phyloP scores from a whole-genome alignment of 2,329 filamentous ascomycete genomes.

The Ophiocordyceps camponoti-saundersi region DNA sequence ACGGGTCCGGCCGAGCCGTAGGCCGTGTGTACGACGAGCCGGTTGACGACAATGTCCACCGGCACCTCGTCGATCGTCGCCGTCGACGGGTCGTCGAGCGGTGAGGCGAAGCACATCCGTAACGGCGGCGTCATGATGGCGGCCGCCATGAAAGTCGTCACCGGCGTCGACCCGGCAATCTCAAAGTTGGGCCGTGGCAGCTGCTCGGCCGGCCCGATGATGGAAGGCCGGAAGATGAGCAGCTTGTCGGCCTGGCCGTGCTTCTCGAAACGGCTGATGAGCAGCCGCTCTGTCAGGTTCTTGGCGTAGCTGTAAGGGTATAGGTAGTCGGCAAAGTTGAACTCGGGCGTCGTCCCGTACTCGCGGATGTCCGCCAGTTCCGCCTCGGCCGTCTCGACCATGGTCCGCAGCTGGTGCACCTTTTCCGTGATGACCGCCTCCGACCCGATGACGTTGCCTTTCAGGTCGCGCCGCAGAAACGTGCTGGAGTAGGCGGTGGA shows the following conservation, averaged over 20 bases:
- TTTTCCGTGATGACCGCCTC: neutral
- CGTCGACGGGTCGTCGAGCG: neutral
- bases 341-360: neutral
- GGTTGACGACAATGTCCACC: neutral
- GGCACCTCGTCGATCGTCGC: neutral
- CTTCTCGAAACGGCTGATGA: neutral
- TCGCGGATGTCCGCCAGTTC: neutral
- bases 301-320: neutral
- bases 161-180: neutral
- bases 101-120: neutral
- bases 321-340: neutral
- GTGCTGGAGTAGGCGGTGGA: neutral
- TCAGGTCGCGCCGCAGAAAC: neutral
- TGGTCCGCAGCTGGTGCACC: neutral
- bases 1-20: neutral
- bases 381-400: neutral
- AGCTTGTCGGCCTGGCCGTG: neutral
- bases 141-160: neutral
- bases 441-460: neutral
- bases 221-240: neutral
- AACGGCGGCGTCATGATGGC: neutral
- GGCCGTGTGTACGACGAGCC: neutral
- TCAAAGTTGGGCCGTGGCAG: neutral
- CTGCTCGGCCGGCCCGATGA: neutral
- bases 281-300: neutral